A percentile compares a stretch with the other conserved stretches of the same genome.
Conservation (phyloP, 176 grass and related monocot genomes). For the Melocanna baccifera region DNA sequence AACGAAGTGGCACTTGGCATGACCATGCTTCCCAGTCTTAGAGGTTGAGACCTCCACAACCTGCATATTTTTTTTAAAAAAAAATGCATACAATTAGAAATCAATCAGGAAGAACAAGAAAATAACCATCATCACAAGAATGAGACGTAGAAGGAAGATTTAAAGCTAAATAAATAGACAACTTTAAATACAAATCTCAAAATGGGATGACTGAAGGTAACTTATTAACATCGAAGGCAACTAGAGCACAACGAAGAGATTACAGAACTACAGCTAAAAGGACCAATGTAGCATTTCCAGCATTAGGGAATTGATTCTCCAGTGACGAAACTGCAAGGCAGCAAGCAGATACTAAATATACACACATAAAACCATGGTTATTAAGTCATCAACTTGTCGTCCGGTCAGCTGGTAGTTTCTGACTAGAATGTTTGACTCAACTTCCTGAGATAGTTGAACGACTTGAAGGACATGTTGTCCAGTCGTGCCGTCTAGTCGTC, state of each 20-base stretch:
- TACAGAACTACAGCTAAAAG: neutral
- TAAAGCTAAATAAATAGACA: neutral
- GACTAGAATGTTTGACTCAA: no score
- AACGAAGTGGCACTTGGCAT: constrained; percentile 58
- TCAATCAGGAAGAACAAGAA: neutral
- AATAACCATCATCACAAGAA: neutral
- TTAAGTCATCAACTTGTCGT: no score
- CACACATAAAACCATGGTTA: neutral
- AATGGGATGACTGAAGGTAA: neutral
- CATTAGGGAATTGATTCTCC: neutral
- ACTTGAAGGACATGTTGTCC: no score
- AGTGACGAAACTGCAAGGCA: neutral
- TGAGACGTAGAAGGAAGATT: neutral
- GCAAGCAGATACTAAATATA: neutral
- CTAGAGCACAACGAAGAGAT: neutral
- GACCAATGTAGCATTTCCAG: neutral
- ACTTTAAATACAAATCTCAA: neutral
- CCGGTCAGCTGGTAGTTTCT: no score
- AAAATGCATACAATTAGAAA: neutral
- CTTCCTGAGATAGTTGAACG: no score
- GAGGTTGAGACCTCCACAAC: constrained; percentile 62
- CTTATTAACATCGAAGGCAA: neutral
- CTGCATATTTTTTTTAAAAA: constrained; percentile 28
- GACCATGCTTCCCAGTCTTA: constrained; percentile 59
- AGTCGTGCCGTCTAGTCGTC: no score